A percentile compares a stretch with the other conserved stretches of the same genome.
Conservation (phyloP, 495 filamentous ascomycete genomes). For the Amphirosellinia nigrospora region DNA sequence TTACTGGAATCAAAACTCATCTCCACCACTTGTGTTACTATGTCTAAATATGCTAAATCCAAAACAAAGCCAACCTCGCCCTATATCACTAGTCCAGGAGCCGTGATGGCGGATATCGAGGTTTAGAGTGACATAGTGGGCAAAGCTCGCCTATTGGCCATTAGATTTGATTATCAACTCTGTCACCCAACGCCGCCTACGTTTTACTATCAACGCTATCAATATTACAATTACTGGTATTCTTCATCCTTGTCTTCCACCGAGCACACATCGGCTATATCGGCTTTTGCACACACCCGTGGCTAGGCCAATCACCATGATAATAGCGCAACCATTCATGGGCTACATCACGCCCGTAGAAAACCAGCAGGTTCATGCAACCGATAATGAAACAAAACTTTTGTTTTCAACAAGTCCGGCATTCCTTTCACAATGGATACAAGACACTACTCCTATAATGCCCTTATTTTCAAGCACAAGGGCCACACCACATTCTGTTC, state of each 20-base stretch:
- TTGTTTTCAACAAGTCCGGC: not conserved
- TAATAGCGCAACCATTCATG: not conserved
- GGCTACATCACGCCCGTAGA: too few species aligned
- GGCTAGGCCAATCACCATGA: not conserved
- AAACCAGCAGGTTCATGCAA: not conserved
- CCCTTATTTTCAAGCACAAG: not conserved
- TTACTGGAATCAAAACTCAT: not conserved
- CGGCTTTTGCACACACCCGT: not conserved
- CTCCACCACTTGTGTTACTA: not conserved
- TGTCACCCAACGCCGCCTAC: not conserved
- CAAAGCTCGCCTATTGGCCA: not conserved
- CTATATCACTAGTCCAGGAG: not conserved
- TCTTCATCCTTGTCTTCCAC: not conserved
- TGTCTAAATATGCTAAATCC: not conserved
- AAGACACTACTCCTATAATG: not conserved
- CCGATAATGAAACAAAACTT: not conserved
- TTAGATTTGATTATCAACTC: not conserved
- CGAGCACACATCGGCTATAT: not conserved
- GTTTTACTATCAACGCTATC: not conserved
- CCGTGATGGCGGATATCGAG: not conserved
- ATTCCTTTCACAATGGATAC: not conserved
- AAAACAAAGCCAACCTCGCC: not conserved
- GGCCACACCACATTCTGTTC: not conserved
- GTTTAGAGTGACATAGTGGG: not conserved
- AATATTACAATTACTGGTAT: not conserved